A percentile compares a stretch with the other conserved stretches of the same genome.
These are phyloP conservation scores for Tagetes patula DNA, from an alignment of 129 eudicot species.

Conservation along the genomic window DNA sequence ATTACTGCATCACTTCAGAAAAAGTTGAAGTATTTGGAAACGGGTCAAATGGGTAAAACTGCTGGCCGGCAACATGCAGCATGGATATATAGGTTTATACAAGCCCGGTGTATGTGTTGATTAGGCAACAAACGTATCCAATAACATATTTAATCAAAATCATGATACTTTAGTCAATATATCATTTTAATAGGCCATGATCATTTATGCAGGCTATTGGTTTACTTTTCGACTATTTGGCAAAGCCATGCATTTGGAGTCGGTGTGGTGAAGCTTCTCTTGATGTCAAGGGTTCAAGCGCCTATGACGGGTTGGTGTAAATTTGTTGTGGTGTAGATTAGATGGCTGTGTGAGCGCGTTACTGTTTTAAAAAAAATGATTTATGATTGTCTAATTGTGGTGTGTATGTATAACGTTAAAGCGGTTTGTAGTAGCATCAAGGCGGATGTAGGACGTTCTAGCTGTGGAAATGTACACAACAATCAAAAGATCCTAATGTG, in stretches of 20 bases:
- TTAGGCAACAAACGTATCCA: not conserved
- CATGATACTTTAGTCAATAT: not conserved
- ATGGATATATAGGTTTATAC: not conserved
- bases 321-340: no score
- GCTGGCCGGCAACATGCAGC: slow-evolving; percentile 1
- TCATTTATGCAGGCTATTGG: not conserved
- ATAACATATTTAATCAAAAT: not conserved
- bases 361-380: no score
- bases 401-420: no score
- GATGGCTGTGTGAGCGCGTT: no score
- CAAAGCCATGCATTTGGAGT: no score
- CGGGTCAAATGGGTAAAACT: not conserved
- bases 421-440: no score
- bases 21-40: not conserved
- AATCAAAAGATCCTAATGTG: not conserved
- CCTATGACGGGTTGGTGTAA: no score
- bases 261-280: no score
- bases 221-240: not conserved
- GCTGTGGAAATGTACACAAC: not conserved
- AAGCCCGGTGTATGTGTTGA: not conserved
- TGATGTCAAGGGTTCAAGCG: no score
- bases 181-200: not conserved
- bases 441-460: no score
- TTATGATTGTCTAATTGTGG: no score
- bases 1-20: not conserved